Evolutionary conservation across 2,329 filamentous ascomycete genomes (phyloP).

Genomic region (Fusarium acutatum): DNA sequence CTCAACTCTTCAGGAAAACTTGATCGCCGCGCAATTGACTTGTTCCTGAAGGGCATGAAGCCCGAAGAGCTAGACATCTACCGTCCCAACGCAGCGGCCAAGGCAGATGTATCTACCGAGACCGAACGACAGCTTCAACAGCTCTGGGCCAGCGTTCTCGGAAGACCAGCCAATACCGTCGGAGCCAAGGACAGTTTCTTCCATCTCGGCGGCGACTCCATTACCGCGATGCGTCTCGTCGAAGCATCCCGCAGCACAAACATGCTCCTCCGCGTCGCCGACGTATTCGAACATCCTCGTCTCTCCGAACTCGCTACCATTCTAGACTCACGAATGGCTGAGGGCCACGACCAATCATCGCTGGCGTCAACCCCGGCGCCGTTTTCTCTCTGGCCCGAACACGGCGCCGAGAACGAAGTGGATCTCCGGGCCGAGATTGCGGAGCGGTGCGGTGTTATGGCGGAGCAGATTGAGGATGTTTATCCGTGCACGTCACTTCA

Average conservation of each 20-base stretch:
- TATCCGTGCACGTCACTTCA: neutral
- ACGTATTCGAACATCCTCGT: neutral
- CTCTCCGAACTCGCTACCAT: neutral
- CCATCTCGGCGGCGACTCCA: neutral
- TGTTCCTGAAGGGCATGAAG: neutral
- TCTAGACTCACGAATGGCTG: neutral
- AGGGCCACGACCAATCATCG: neutral
- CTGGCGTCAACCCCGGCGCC: neutral
- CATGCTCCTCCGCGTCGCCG: neutral
- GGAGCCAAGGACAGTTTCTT: neutral
- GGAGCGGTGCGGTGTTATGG: neutral
- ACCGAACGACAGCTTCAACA: neutral
- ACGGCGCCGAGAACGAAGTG: neutral
- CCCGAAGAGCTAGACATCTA: neutral
- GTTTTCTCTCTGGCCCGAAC: neutral
- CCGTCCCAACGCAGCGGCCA: neutral
- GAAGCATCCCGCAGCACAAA: neutral
- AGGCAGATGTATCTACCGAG: neutral
- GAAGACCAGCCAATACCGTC: neutral
- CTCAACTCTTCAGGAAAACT: neutral
- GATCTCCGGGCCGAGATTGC: neutral
- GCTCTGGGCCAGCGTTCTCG: neutral
- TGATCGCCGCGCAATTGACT: neutral
- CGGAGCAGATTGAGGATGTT: neutral
- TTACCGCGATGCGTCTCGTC: neutral